phyloP scores from a whole-genome alignment of 1,284 basidiomycete species.

The Rhodotorula sp. region DNA sequence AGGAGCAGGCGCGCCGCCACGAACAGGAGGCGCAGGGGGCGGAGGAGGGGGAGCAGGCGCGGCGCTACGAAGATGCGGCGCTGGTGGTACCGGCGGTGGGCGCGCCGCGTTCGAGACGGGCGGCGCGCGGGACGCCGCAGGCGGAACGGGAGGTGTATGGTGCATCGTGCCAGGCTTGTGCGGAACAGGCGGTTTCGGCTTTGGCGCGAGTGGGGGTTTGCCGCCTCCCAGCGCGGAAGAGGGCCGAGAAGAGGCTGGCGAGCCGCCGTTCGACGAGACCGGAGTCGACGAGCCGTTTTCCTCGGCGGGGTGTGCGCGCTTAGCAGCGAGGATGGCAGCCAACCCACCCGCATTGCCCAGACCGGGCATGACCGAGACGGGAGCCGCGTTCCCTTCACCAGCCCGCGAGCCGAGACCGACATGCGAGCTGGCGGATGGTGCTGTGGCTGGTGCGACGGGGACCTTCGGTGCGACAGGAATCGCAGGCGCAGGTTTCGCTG shows the following conservation, averaged over 20 bases:
- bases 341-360: conserved; percentile 50
- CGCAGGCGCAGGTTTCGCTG: conserved; percentile 47
- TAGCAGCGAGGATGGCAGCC: conserved; percentile 51
- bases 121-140: conserved; percentile 9
- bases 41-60: conserved; percentile 29
- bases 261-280: conserved; percentile 7
- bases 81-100: conserved; percentile 5
- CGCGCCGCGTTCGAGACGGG: conserved; percentile 1
- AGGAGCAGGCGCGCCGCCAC: neutral
- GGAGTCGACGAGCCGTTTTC: conserved; percentile 18
- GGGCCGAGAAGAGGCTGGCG: conserved; percentile 26
- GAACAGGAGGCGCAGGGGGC: conserved; percentile 24
- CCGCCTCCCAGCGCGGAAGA: conserved; percentile 17
- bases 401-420: conserved; percentile 35
- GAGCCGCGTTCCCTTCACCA: conserved; percentile 48
- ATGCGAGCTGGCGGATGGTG: conserved; percentile 42
- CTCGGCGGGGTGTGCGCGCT: conserved; percentile 48
- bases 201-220: conserved; percentile 46
- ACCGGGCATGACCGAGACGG: conserved; percentile 51
- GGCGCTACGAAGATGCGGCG: conserved; percentile 3
- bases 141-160: neutral
- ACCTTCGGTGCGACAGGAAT: conserved; percentile 46
- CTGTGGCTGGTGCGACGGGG: conserved; percentile 47
- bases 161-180: conserved; percentile 49
- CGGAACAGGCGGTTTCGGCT: conserved; percentile 56